Base-by-base conservation (phyloP, 1,139 yeast genomes). In the Pichia sp. region DNA sequence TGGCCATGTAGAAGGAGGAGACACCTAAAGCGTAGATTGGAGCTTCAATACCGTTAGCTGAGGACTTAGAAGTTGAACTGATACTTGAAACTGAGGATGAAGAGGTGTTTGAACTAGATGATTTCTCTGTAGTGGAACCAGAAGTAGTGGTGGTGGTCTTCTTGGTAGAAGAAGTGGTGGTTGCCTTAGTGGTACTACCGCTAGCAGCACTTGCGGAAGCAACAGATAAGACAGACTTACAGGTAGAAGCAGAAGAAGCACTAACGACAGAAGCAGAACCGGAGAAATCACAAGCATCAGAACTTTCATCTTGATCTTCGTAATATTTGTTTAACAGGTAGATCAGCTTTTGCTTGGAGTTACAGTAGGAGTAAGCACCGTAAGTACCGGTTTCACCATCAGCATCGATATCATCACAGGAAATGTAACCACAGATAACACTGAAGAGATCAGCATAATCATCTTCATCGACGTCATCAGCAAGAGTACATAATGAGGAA, bases 311-410 rank as follows among this genome's bases (percentile, higher is more conserved):
- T 48, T 81, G 71, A 34, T 67, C 68, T 54, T 69, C 61, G 69
- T 84, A 85, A 74, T 85, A 85, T 60, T 75, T 67, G 73, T 84
- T 78, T 69, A 85, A 67, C 51, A 83, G 72, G 61, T 75, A 85
- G 53, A 79, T 74, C 62, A 85, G 71, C 67, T 82, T 75, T 53
- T 81, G 83, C 67, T 81, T 76, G 52, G 79, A 67, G 38, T 76
- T 68, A 67, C 89, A 83, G 76, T 75, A 79, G 10, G 90, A 81
- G 68, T 70, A 78, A 40, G 82, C 72, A 66, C 90, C 90, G 59
- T 82, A 83, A 34, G 66, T 61, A 62, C 85, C 87, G 34, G 73
- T 62, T 48, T 79, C 71, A 66, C 85, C 90, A 67, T 84, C 79
- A 48, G 73, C 74, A 44, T 62, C 60, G 54, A 85, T 81, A 58